phyloP scores from a whole-genome alignment of 2,329 filamentous ascomycete genomes.

The Epichloe baconii region DNA sequence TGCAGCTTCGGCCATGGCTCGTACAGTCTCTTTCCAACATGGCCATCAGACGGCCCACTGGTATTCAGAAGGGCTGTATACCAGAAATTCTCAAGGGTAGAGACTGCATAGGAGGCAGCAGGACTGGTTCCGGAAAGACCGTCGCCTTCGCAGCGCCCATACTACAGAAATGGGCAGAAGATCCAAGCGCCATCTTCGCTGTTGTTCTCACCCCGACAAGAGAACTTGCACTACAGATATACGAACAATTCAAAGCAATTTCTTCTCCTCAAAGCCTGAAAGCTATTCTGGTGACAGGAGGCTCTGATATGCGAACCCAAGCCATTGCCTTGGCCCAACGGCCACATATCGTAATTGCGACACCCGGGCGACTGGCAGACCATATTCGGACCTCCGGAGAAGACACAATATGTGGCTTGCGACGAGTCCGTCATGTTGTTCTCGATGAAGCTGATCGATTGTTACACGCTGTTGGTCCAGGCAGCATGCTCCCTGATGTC shows the following conservation, averaged over 20 bases:
- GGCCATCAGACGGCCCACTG: constrained; percentile 79
- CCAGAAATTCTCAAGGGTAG: constrained; percentile 81
- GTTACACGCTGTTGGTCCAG: constrained; percentile 56
- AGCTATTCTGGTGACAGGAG: constrained; percentile 78
- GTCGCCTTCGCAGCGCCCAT: constrained; percentile 93
- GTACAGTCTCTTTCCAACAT: constrained; percentile 61
- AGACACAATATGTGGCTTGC: constrained; percentile 74
- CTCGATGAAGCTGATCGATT: constrained; percentile 93
- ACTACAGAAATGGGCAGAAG: constrained; percentile 81
- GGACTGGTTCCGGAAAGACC: constrained; percentile 95
- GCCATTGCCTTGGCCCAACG: constrained; percentile 69
- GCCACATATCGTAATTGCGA: constrained; percentile 89
- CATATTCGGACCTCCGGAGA: constrained; percentile 85
- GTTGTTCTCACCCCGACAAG: constrained; percentile 80
- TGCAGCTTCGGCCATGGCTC: constrained; percentile 76
- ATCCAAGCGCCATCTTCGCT: constrained; percentile 83
- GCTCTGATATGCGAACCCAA: constrained; percentile 83
- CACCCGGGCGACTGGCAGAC: constrained; percentile 82
- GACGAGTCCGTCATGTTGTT: constrained; percentile 71
- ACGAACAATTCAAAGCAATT: constrained; percentile 89
- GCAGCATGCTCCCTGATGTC: constrained; percentile 89
- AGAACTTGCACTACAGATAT: constrained; percentile 90
- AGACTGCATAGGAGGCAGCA: constrained; percentile 88
- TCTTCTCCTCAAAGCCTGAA: constrained; percentile 80
- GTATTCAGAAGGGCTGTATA: constrained; percentile 87